These are phyloP conservation scores for Leucocoprinus sp. DNA, from an alignment of 768 basidiomycete species.

Conservation along the genomic window DNA sequence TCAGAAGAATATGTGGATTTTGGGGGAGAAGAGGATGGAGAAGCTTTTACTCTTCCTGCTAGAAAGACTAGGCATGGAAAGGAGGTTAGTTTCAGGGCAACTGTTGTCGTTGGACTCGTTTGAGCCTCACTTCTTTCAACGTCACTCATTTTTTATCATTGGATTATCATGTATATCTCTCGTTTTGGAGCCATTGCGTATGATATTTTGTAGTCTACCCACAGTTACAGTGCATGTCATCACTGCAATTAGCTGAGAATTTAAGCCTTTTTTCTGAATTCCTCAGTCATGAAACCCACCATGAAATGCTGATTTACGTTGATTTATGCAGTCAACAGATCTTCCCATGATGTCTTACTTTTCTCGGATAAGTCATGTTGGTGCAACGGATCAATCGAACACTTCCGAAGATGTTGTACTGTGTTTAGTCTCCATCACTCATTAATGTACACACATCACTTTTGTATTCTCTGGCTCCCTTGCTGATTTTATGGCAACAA, in stretches of 20 bases:
- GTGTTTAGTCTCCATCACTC: constrained; percentile 1
- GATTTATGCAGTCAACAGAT: no score
- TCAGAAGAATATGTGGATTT: constrained; percentile 44
- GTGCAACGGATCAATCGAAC: constrained; percentile 6
- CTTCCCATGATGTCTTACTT: no score
- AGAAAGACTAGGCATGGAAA: constrained; percentile 22
- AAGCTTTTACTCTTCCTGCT: constrained; percentile 11
- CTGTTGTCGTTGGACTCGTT: constrained; percentile 70
- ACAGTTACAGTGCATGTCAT: neutral
- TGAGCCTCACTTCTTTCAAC: constrained; percentile 20
- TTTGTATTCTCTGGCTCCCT: neutral
- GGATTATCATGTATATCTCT: neutral
- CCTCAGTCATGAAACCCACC: neutral
- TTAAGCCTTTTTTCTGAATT: neutral
- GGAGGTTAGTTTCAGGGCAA: constrained; percentile 67
- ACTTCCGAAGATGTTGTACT: constrained; percentile 2
- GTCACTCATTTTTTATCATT: neutral
- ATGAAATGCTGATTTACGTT: no score
- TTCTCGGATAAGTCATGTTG: no score
- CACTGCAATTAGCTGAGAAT: neutral
- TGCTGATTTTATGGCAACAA: constrained; percentile 14
- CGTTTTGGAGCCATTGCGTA: neutral
- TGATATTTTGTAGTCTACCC: neutral
- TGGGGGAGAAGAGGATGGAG: constrained; percentile 24
- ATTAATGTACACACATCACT: neutral